Evolutionary conservation across 331 rosid genomes (phyloP).

Genomic region (Rhamnella rubrinervis): DNA sequence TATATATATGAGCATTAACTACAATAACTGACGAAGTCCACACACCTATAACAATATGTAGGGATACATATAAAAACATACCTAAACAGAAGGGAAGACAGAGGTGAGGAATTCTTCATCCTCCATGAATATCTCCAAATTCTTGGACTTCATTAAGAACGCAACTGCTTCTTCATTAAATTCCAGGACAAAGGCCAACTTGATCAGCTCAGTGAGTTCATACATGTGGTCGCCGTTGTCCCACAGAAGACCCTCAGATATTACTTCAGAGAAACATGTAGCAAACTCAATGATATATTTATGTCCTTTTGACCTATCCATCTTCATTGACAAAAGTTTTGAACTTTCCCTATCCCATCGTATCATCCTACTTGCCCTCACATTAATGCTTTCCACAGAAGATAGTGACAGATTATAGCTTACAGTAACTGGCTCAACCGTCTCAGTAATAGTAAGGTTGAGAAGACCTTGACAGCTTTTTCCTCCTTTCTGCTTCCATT

Average conservation of each 20-base stretch:
- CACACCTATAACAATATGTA: too few relatives aligned
- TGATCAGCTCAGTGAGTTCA: conserved; percentile 58
- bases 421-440: conserved; percentile 37
- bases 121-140: conserved; percentile 55
- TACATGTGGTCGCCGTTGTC: conserved; percentile 46
- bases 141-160: conserved; percentile 62
- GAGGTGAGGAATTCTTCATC: conserved; percentile 53
- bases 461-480: conserved; percentile 47
- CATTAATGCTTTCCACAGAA: conserved; percentile 37
- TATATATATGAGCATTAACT: too few relatives aligned
- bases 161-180: conserved; percentile 53
- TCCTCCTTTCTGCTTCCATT: conserved; percentile 55
- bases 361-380: conserved; percentile 34
- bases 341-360: conserved; percentile 52
- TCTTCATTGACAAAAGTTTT: conserved; percentile 36
- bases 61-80: background rate
- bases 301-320: conserved; percentile 26
- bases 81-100: conserved; percentile 35
- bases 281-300: conserved; percentile 44
- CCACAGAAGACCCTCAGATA: conserved; percentile 50
- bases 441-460: conserved; percentile 40
- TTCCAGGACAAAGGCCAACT: conserved; percentile 46
- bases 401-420: conserved; percentile 42
- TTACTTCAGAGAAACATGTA: conserved; percentile 53
- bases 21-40: too few relatives aligned